A percentile compares a stretch with the other conserved stretches of the same genome.
phyloP scores from a whole-genome alignment of 2,329 filamentous ascomycete species.

The Fusarium falciforme region DNA sequence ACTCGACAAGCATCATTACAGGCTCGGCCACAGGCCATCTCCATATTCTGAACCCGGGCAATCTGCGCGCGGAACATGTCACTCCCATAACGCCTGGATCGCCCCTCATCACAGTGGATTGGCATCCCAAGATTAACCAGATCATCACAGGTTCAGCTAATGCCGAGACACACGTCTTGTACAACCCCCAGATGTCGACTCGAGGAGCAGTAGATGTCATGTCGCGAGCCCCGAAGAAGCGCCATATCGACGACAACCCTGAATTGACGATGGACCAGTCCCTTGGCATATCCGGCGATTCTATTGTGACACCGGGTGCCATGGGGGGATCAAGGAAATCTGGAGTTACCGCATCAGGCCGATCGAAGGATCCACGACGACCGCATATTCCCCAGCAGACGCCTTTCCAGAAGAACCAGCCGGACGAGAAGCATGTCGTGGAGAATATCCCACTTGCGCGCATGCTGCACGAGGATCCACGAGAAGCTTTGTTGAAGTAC shows the following conservation, averaged over 20 bases:
- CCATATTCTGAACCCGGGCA: constrained; percentile 93
- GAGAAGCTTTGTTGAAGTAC: constrained; percentile 94
- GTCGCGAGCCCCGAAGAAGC: constrained; percentile 92
- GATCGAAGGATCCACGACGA: constrained; percentile 80
- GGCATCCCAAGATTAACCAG: constrained; percentile 96
- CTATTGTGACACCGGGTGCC: constrained; percentile 77
- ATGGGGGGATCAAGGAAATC: constrained; percentile 64
- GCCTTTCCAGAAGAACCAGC: constrained; percentile 90
- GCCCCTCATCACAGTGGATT: constrained; percentile 84
- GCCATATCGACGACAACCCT: constrained; percentile 94
- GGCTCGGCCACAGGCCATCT: constrained; percentile 88
- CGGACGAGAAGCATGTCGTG: constrained; percentile 89
- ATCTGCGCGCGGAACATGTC: constrained; percentile 83
- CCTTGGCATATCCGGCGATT: constrained; percentile 84
- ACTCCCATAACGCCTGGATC: constrained; percentile 90
- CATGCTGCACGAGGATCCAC: constrained; percentile 96
- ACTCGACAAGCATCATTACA: constrained; percentile 85
- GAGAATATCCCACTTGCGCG: constrained; percentile 89
- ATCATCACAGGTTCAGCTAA: constrained; percentile 95
- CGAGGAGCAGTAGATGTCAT: constrained; percentile 90
- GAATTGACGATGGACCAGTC: constrained; percentile 86
- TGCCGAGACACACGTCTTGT: constrained; percentile 88
- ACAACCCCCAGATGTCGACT: constrained; percentile 84
- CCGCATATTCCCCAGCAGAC: constrained; percentile 88
- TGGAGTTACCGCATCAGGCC: constrained; percentile 82